Evolutionary conservation across 805 yeast species (phyloP).

Genomic region (Scheffersomyces spartinae): DNA sequence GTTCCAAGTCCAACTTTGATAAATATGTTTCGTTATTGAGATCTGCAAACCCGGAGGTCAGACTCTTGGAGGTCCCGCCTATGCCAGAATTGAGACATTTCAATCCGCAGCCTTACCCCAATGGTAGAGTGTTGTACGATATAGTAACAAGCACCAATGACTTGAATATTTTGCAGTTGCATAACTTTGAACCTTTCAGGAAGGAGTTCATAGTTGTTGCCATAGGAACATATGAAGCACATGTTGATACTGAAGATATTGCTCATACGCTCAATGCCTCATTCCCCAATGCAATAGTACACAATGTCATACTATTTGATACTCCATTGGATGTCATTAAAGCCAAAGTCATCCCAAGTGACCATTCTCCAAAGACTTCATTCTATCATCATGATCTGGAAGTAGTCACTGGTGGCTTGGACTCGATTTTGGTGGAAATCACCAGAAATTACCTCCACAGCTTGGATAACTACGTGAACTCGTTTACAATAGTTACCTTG

Average conservation of each 20-base stretch:
- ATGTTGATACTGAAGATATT: conserved; percentile 10
- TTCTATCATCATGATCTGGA: too few relatives aligned
- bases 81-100: conserved; percentile 36
- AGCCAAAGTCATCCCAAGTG: conserved; percentile 7
- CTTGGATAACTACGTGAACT: conserved; percentile 57
- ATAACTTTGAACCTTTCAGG: conserved; percentile 85
- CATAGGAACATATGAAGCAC: conserved; percentile 17
- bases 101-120: conserved; percentile 79
- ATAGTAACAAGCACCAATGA: conserved; percentile 36
- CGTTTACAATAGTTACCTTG: conserved; percentile 69
- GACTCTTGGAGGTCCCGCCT: conserved; percentile 69
- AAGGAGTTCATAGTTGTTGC: conserved; percentile 58
- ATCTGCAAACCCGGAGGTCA: conserved; percentile 41
- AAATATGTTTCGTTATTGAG: conserved; percentile 33
- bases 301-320: conserved; percentile 43
- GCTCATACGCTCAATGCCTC: conserved; percentile 10
- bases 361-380: conserved; percentile 7
- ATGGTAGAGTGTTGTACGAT: conserved; percentile 59
- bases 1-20: conserved; percentile 30
- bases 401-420: conserved; percentile 29
- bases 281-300: conserved; percentile 45
- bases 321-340: too few relatives aligned
- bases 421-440: conserved; percentile 65
- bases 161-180: conserved; percentile 52
- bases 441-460: conserved; percentile 51